Base-by-base conservation (phyloP, 768 basidiomycete genomes). In the Punctularia strigosozonata region DNA sequence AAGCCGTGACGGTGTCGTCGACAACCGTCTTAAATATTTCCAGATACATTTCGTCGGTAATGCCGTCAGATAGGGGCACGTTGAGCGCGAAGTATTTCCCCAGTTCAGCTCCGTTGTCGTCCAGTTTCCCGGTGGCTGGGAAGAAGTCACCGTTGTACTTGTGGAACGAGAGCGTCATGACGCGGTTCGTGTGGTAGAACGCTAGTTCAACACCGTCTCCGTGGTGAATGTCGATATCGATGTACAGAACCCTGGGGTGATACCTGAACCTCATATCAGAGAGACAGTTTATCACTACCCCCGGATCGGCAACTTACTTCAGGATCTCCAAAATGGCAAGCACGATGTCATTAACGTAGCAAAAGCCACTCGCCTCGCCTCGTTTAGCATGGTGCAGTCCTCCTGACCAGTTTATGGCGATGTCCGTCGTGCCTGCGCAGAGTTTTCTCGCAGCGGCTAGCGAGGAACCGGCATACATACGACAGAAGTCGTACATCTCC, bases 81-180 rank as follows among this genome's bases (percentile, higher is more conserved):
- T 99, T 99, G 31, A 98, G 67, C 43, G 79, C 83, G 56, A 98
- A 99, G 55, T 98, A 82, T 60, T 94, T 95, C 38, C 94, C 94
- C 1, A 77, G 56, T n/a, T 80, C 82, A 15, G 69, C 67, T 12
- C 89, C 87, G 44, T 89, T 88, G 61, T 99, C 94, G 52, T 92
- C 86, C 6, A 97, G 69, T 58, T 91, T 91, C 13, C 94, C 94
- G 0, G 94, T 99, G 0, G 92, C 91, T 0, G 94, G 94, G 59
- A 99, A 99, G 68, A 99, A 99, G 52, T 94, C 89, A 40, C 89
- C 91, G 1, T 86, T 91, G 65, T 95, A 99, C 62, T 98, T 98
- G 68, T 99, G 94, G 62, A 99, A 99, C 1, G 94, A 97, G 12
- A 97, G 88, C 1, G 94, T 98, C 75, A 97, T 83, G 46, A 99